Evolutionary conservation across 2,329 filamentous ascomycete genomes (phyloP).

Genomic region (Aureobasidium sp.): DNA sequence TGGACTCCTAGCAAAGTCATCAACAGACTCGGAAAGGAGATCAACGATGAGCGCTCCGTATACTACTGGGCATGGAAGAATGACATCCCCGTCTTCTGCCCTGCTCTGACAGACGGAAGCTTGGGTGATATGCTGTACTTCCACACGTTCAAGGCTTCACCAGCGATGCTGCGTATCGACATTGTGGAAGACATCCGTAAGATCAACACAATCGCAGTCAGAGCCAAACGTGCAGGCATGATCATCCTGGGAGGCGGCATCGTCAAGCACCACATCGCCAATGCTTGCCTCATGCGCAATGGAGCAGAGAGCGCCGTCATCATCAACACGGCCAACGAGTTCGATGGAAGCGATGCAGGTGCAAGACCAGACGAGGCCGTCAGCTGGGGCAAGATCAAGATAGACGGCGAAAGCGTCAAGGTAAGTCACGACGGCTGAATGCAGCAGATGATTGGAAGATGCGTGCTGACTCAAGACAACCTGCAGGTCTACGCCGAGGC

Average conservation of each 20-base stretch:
- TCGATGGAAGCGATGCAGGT: conserved; percentile 93
- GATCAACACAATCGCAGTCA: conserved; percentile 86
- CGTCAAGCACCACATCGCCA: conserved; percentile 98
- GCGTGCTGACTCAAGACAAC: conserved; percentile 5
- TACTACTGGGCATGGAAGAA: conserved; percentile 99
- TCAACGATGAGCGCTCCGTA: conserved; percentile 84
- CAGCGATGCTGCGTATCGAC: conserved; percentile 74
- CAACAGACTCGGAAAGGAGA: conserved; percentile 81
- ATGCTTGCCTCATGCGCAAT: conserved; percentile 95
- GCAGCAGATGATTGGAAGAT: neutral
- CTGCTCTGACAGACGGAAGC: conserved; percentile 89
- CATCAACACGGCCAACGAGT: conserved; percentile 95
- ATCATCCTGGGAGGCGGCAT: conserved; percentile 90
- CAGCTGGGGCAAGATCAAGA: conserved; percentile 97
- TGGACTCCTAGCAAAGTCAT: conserved; percentile 97
- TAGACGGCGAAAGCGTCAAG: conserved; percentile 82
- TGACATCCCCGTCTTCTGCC: conserved; percentile 93
- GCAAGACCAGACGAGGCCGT: conserved; percentile 93
- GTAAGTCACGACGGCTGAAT: conserved; percentile 37
- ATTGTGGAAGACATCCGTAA: conserved; percentile 89
- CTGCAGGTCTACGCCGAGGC: conserved; percentile 57
- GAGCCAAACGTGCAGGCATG: conserved; percentile 85
- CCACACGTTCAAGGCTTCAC: conserved; percentile 87
- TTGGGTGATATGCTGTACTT: conserved; percentile 98
- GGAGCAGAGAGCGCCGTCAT: conserved; percentile 95